Evolutionary conservation across 2,329 filamentous ascomycete species (phyloP).

Genomic region (Talaromyces albobiverticillius): DNA sequence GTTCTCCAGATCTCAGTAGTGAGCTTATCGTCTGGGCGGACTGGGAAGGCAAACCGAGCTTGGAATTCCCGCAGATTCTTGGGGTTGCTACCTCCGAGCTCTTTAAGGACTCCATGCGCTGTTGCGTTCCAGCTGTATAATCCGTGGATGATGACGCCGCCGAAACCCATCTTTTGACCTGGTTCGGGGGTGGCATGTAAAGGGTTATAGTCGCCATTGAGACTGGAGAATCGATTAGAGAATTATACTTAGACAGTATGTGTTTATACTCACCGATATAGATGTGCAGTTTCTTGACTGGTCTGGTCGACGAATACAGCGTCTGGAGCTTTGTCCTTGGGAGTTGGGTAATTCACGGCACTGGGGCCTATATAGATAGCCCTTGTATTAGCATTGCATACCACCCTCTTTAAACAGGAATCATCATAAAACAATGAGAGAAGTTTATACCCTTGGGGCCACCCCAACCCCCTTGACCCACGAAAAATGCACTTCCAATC

Average conservation of each 20-base stretch:
- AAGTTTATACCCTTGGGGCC: slow-evolving; percentile 76
- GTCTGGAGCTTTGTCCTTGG: slow-evolving; percentile 69
- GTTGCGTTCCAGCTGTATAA: slow-evolving; percentile 83
- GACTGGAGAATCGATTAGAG: slow-evolving; percentile 41
- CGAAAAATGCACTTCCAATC: slow-evolving; percentile 71
- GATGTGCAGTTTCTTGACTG: slow-evolving; percentile 66
- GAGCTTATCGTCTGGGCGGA: slow-evolving; percentile 78
- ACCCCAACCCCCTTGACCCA: slow-evolving; percentile 79
- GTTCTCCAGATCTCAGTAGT: slow-evolving; percentile 78
- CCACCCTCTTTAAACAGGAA: not conserved
- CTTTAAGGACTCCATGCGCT: slow-evolving; percentile 68
- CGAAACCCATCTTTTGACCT: slow-evolving; percentile 85
- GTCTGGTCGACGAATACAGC: slow-evolving; percentile 68
- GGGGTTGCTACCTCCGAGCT: slow-evolving; percentile 72
- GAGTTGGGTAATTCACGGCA: slow-evolving; percentile 73
- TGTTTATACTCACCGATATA: slow-evolving; percentile 58
- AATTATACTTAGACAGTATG: not conserved
- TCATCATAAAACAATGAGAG: not conserved
- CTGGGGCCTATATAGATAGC: slow-evolving; percentile 55
- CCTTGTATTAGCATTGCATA: not conserved
- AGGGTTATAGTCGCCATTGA: slow-evolving; percentile 94
- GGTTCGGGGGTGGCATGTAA: slow-evolving; percentile 84
- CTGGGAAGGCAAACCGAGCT: slow-evolving; percentile 80
- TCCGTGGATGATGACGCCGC: slow-evolving; percentile 84
- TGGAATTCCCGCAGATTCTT: slow-evolving; percentile 84